Conservation (phyloP, 2,329 filamentous ascomycete species). For the Exophiala oligosperma region DNA sequence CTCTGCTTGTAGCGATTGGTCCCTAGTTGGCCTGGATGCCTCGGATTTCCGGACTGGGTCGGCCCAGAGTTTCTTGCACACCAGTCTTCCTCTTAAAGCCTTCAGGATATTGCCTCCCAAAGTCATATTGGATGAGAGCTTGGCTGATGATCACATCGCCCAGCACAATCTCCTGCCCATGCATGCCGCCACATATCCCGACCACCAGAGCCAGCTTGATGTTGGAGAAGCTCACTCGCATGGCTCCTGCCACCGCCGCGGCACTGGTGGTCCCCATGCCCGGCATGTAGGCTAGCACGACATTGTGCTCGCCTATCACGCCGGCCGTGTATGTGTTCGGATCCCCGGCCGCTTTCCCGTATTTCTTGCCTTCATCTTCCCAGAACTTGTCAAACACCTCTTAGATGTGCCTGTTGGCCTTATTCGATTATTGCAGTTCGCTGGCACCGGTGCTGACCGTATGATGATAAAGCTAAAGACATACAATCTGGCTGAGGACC, state of each 20-base stretch:
- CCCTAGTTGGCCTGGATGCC: constrained; percentile 24
- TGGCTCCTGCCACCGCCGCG: constrained; percentile 27
- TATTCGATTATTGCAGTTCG: too few species aligned
- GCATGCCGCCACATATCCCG: constrained; percentile 45
- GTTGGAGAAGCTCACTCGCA: constrained; percentile 37
- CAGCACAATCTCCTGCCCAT: constrained; percentile 30
- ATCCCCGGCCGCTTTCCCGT: constrained; percentile 32
- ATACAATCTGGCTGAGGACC: too few species aligned
- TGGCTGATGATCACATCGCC: constrained; percentile 37
- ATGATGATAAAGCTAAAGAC: too few species aligned
- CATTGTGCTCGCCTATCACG: constrained; percentile 31
- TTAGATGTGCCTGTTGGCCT: background rate
- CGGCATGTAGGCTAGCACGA: constrained; percentile 35
- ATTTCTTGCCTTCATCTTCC: constrained; percentile 14
- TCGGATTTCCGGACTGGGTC: constrained; percentile 27
- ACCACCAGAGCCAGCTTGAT: constrained; percentile 40
- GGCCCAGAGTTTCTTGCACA: constrained; percentile 23
- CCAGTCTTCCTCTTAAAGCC: constrained; percentile 28
- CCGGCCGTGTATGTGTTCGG: constrained; percentile 34
- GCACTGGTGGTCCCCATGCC: constrained; percentile 32
- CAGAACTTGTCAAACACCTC: constrained; percentile 13
- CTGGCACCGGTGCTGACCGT: too few species aligned
- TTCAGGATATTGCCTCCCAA: constrained; percentile 30
- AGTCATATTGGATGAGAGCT: constrained; percentile 32
- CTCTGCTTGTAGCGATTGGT: background rate